Evolutionary conservation across 805 yeast species (phyloP).

Genomic region (Huiozyma sinensis): DNA sequence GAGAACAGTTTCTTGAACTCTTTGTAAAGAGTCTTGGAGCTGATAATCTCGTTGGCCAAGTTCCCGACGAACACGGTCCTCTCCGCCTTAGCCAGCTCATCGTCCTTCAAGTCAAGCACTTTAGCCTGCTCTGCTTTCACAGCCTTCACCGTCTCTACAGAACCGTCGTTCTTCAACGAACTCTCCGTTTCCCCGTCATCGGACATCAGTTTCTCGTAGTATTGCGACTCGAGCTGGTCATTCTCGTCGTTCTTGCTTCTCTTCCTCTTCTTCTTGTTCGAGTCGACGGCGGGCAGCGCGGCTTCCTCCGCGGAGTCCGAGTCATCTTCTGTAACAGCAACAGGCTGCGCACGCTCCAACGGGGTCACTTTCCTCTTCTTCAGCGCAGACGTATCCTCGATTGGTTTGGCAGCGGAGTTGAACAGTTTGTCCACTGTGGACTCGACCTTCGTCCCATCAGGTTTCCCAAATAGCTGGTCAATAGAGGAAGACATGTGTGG

Average conservation of each 20-base stretch:
- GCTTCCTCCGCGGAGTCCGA: not conserved
- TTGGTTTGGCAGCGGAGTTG: conserved; percentile 36
- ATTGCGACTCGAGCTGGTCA: conserved; percentile 45
- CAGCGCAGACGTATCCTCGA: conserved; percentile 24
- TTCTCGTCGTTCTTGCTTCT: conserved; percentile 11
- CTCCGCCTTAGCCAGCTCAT: conserved; percentile 74
- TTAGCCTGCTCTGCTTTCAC: conserved; percentile 31
- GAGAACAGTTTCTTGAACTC: conserved; percentile 54
- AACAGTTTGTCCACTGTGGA: conserved; percentile 29
- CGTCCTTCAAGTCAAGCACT: conserved; percentile 48
- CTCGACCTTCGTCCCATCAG: conserved; percentile 24
- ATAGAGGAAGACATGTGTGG: conserved; percentile 1
- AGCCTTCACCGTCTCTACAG: conserved; percentile 16
- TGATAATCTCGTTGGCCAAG: conserved; percentile 53
- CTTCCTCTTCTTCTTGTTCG: conserved; percentile 3
- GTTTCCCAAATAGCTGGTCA: conserved; percentile 25
- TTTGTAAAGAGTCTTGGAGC: conserved; percentile 50
- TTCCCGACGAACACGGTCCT: conserved; percentile 85
- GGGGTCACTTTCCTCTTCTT: conserved; percentile 12
- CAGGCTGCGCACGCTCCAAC: conserved; percentile 7
- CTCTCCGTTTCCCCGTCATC: conserved; percentile 16
- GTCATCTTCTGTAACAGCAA: conserved; percentile 1
- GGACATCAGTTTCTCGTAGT: conserved; percentile 40
- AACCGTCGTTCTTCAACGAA: conserved; percentile 7
- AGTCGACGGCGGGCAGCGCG: not conserved